A percentile compares a stretch with the other conserved stretches of the same genome.
These are phyloP conservation scores for Alternaria arborescens DNA, from an alignment of 2,329 filamentous ascomycete genomes.

Conservation along the genomic window DNA sequence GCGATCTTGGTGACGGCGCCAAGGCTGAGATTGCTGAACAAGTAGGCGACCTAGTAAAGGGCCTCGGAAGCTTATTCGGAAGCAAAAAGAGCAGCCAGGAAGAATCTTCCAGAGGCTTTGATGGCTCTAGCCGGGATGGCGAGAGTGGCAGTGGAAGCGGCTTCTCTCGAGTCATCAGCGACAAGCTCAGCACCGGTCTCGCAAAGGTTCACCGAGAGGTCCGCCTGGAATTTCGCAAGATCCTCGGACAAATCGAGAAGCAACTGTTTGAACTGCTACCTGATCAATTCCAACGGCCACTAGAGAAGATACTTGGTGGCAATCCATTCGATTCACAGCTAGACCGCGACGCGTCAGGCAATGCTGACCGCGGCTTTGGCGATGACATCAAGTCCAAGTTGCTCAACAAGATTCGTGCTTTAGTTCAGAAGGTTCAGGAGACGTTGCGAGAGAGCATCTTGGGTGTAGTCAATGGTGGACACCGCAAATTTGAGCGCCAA, in stretches of 20 bases:
- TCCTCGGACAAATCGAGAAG: constrained; percentile 41
- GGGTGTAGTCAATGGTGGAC: constrained; percentile 42
- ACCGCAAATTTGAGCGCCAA: constrained; percentile 41
- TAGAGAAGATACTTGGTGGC: constrained; percentile 42
- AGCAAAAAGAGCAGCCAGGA: constrained; percentile 31
- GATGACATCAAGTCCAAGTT: constrained; percentile 43
- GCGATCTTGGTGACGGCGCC: constrained; percentile 41
- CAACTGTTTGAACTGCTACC: constrained; percentile 42
- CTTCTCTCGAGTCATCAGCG: constrained; percentile 40
- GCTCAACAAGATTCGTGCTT: constrained; percentile 35
- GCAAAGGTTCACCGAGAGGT: constrained; percentile 43
- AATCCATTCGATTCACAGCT: constrained; percentile 43
- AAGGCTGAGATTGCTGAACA: constrained; percentile 43
- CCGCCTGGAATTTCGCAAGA: constrained; percentile 40
- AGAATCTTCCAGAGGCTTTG: constrained; percentile 29
- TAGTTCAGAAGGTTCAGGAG: constrained; percentile 40
- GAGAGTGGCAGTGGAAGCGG: constrained; percentile 26
- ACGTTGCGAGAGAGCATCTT: constrained; percentile 41
- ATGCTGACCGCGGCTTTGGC: constrained; percentile 37
- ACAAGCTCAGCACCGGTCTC: constrained; percentile 42
- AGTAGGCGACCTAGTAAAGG: constrained; percentile 40
- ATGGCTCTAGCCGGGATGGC: constrained; percentile 21
- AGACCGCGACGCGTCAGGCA: constrained; percentile 34
- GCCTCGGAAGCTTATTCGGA: constrained; percentile 37
- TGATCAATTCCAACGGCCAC: constrained; percentile 39